phyloP scores from a whole-genome alignment of 2,329 filamentous ascomycete species.

The Phyllosticta capitalensis region DNA sequence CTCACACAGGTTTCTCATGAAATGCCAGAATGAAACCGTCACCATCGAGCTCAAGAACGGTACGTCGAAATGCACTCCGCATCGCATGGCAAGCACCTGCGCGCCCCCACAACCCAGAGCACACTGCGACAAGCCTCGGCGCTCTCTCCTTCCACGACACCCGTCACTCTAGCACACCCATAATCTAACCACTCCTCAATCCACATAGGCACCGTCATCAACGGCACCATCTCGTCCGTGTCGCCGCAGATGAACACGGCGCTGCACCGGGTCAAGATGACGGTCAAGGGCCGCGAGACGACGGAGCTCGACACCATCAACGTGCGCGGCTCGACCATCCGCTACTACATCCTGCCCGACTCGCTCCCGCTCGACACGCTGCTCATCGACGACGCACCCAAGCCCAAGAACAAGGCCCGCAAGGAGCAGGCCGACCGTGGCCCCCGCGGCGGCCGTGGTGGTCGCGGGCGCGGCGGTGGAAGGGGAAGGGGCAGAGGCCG shows the following conservation, averaged over 20 bases:
- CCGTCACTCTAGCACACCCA: background rate
- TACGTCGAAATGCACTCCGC: slow-evolving; percentile 31
- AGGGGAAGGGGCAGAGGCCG: slow-evolving; percentile 36
- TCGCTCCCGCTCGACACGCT: slow-evolving; percentile 90
- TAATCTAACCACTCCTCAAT: background rate
- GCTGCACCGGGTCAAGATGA: slow-evolving; percentile 95
- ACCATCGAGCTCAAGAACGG: slow-evolving; percentile 98
- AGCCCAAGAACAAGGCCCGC: slow-evolving; percentile 98
- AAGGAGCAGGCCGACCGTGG: slow-evolving; percentile 62
- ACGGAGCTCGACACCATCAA: slow-evolving; percentile 91
- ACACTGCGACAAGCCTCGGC: background rate
- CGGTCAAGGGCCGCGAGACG: slow-evolving; percentile 74
- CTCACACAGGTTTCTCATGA: slow-evolving; percentile 84
- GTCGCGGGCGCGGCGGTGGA: slow-evolving; percentile 33
- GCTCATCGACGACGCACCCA: slow-evolving; percentile 90
- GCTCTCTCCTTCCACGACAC: background rate
- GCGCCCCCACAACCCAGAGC: background rate
- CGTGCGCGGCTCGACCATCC: slow-evolving; percentile 88
- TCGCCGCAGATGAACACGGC: slow-evolving; percentile 98
- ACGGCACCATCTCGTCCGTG: slow-evolving; percentile 93
- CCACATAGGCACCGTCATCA: slow-evolving; percentile 73
- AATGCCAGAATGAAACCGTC: slow-evolving; percentile 97
- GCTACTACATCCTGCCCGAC: slow-evolving; percentile 94
- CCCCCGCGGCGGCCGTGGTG: slow-evolving; percentile 41
- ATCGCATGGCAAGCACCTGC: background rate